Conservation (phyloP, 257 asterid genomes). For the Lantana camara region DNA sequence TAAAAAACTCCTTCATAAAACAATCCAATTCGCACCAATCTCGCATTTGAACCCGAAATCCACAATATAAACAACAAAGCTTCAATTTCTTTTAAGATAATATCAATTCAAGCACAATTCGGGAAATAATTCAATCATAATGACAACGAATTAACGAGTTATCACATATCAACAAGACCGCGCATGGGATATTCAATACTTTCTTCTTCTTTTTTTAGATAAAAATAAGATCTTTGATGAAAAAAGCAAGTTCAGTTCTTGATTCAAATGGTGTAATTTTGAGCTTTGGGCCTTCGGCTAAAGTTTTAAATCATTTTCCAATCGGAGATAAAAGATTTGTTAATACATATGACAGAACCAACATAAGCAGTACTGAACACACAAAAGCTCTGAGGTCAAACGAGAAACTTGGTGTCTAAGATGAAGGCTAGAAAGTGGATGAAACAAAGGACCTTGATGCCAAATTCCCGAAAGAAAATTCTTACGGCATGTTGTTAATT, state of each 20-base stretch:
- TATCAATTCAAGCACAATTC: no score
- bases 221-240: no score
- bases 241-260: no score
- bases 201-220: neutral
- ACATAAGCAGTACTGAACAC: slow-evolving; percentile 2
- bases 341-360: neutral
- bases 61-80: no score
- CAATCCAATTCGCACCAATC: no score
- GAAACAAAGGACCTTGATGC: slow-evolving; percentile 15
- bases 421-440: neutral
- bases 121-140: no score
- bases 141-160: no score
- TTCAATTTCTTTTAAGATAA: no score
- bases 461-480: slow-evolving; percentile 48
- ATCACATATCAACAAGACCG: slow-evolving; percentile 22
- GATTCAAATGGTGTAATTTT: no score
- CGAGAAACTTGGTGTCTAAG: slow-evolving; percentile 3
- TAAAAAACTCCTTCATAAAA: no score
- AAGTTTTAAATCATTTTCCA: neutral
- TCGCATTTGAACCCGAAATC: no score
- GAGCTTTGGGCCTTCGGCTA: no score
- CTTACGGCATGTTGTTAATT: slow-evolving; percentile 55
- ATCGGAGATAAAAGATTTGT: neutral
- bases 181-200: slow-evolving; percentile 20
- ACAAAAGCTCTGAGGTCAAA: slow-evolving; percentile 5